Evolutionary conservation across 805 yeast genomes (phyloP).

Genomic region (Wickerhamomyces subpelliculosus): DNA sequence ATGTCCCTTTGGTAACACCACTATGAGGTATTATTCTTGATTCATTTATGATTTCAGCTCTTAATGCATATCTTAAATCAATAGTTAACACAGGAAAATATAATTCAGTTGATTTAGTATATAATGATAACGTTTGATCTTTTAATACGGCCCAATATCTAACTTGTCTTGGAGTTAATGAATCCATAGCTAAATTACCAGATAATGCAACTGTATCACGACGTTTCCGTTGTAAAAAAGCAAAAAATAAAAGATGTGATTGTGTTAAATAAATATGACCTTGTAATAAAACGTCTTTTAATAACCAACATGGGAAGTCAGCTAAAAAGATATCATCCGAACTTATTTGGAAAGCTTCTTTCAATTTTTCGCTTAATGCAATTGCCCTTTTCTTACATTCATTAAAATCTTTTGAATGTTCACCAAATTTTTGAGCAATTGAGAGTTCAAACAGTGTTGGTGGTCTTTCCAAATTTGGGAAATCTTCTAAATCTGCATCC

Average conservation of each 20-base stretch:
- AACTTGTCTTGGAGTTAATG: constrained; percentile 23
- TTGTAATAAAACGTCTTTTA: constrained; percentile 76
- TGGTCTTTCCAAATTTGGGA: constrained; percentile 1
- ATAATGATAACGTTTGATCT: constrained; percentile 61
- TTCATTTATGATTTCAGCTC: constrained; percentile 44
- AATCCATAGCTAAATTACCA: constrained; percentile 43
- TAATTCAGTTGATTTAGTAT: constrained; percentile 65
- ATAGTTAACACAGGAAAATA: constrained; percentile 78
- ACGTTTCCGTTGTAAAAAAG: constrained; percentile 60
- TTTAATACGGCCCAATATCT: constrained; percentile 80
- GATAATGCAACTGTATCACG: constrained; percentile 36
- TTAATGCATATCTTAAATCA: constrained; percentile 56
- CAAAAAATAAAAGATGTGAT: constrained; percentile 62
- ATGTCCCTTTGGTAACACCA: constrained; percentile 20
- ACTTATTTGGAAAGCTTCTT: constrained; percentile 35
- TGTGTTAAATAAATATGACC: constrained; percentile 77
- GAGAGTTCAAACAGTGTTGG: constrained; percentile 26
- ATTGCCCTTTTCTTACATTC: constrained; percentile 25
- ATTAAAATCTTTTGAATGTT: constrained; percentile 1
- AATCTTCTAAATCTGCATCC: neutral
- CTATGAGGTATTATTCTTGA: neutral
- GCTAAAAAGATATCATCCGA: constrained; percentile 48
- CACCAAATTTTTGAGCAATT: constrained; percentile 10
- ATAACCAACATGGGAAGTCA: constrained; percentile 74
- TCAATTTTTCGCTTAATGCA: constrained; percentile 30